Conservation (phyloP, 805 yeast species). For the Candida nanaspora region DNA sequence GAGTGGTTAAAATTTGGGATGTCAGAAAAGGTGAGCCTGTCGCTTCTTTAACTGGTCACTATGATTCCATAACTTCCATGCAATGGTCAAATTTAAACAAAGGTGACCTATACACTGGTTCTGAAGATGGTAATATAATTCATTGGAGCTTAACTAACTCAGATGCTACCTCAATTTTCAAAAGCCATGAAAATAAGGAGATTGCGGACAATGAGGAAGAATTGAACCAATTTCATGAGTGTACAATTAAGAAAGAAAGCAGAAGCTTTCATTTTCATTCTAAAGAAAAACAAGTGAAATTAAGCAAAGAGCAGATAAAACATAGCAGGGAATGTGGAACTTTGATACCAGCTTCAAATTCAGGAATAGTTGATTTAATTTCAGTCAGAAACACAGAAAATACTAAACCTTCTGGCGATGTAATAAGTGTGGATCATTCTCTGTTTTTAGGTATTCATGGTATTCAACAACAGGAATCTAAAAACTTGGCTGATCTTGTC, state of each 20-base stretch:
- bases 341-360: slow-evolving; percentile 51
- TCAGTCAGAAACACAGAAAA: slow-evolving; percentile 21
- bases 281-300: neutral
- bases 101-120: slow-evolving; percentile 48
- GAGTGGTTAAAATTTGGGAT: slow-evolving; percentile 66
- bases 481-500: neutral
- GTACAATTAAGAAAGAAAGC: slow-evolving; percentile 13
- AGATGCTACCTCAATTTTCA: neutral
- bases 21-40: slow-evolving; percentile 50
- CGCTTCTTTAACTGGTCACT: slow-evolving; percentile 48
- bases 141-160: slow-evolving; percentile 50
- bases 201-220: too few species aligned
- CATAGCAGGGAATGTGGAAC: slow-evolving; percentile 45
- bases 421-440: slow-evolving; percentile 47
- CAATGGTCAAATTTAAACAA: slow-evolving; percentile 42
- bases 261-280: neutral
- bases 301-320: neutral
- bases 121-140: slow-evolving; percentile 59
- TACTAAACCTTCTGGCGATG: slow-evolving; percentile 22
- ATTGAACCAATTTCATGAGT: slow-evolving; percentile 16
- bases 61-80: slow-evolving; percentile 44
- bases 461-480: slow-evolving; percentile 2
- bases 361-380: slow-evolving; percentile 39
- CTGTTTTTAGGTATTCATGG: slow-evolving; percentile 52
- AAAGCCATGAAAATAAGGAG: slow-evolving; percentile 13